A percentile compares a stretch with the other conserved stretches of the same genome.
These are phyloP conservation scores for Dispira parvispora DNA, from an alignment of 192 early-diverging fungal genomes.

Conservation along the genomic window DNA sequence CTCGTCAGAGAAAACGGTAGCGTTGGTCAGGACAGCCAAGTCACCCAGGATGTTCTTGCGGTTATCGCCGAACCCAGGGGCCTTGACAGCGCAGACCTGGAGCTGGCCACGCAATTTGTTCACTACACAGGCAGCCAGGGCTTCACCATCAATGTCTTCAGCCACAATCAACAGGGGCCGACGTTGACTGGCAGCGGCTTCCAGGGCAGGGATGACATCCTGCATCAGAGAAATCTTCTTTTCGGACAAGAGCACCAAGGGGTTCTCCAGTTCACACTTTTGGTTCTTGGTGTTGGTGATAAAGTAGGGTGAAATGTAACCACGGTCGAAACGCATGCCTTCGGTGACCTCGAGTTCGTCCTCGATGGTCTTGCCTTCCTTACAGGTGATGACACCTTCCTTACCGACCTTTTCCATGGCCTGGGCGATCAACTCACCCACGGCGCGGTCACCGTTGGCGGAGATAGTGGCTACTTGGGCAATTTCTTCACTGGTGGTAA, in stretches of 20 bases:
- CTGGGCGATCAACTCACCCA: slow-evolving; percentile 90
- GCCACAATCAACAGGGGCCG: slow-evolving; percentile 95
- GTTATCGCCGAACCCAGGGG: slow-evolving; percentile 99
- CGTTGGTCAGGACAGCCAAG: slow-evolving; percentile 91
- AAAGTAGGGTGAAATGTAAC: slow-evolving; percentile 99
- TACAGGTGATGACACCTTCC: slow-evolving; percentile 99
- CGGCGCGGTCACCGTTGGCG: slow-evolving; percentile 96
- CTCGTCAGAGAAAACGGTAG: slow-evolving; percentile 93
- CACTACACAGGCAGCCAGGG: slow-evolving; percentile 96
- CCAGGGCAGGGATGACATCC: slow-evolving; percentile 92
- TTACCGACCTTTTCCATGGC: slow-evolving; percentile 99
- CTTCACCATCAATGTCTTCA: slow-evolving; percentile 99
- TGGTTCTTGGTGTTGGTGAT: slow-evolving; percentile 97
- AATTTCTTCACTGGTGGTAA: slow-evolving; percentile 92
- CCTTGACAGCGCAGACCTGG: slow-evolving; percentile 94
- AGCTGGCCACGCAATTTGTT: slow-evolving; percentile 99
- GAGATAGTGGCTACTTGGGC: slow-evolving; percentile 99
- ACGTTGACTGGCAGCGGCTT: slow-evolving; percentile 83
- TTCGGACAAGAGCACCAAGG: slow-evolving; percentile 93
- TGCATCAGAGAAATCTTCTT: slow-evolving; percentile 93
- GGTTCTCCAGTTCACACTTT: slow-evolving; percentile 99
- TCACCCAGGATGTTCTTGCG: slow-evolving; percentile 97
- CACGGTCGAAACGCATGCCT: slow-evolving; percentile 99
- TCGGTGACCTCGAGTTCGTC: slow-evolving; percentile 99
- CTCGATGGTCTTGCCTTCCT: slow-evolving; percentile 99